These are phyloP conservation scores for Tetrahymena thermophila DNA, from an alignment of 73 alveolate species.

Conservation along the genomic window DNA sequence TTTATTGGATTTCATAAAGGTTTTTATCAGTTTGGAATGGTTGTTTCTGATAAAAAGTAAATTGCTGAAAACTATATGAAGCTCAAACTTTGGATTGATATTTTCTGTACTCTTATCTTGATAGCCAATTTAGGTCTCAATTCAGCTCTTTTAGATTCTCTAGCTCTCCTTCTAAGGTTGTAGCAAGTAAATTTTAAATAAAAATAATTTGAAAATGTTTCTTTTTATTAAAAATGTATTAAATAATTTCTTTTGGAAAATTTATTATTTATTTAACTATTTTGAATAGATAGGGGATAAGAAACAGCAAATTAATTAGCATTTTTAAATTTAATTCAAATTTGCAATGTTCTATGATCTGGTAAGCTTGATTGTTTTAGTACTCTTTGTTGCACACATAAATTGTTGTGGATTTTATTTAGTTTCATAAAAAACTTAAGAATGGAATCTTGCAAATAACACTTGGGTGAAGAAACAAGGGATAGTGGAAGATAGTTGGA, in stretches of 20 bases:
- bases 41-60: neutral
- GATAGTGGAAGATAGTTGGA: neutral
- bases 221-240: neutral
- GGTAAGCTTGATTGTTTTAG: neutral
- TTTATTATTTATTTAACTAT: no score
- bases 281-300: neutral
- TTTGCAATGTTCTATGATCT: neutral
- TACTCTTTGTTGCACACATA: neutral
- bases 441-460: neutral
- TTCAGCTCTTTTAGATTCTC: neutral
- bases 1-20: neutral
- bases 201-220: neutral
- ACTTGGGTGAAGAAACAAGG: neutral
- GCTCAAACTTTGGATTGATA: neutral
- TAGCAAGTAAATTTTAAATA: neutral
- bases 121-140: neutral
- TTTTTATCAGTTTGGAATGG: neutral
- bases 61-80: neutral
- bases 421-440: neutral
- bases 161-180: neutral
- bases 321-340: neutral
- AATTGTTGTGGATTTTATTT: neutral
- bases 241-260: no score
- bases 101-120: neutral
- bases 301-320: neutral